Evolutionary conservation across 768 basidiomycete genomes (phyloP), one percentile per base, ranked within the genome.

Genomic region (Porpolomopsis calyptriformis): DNA sequence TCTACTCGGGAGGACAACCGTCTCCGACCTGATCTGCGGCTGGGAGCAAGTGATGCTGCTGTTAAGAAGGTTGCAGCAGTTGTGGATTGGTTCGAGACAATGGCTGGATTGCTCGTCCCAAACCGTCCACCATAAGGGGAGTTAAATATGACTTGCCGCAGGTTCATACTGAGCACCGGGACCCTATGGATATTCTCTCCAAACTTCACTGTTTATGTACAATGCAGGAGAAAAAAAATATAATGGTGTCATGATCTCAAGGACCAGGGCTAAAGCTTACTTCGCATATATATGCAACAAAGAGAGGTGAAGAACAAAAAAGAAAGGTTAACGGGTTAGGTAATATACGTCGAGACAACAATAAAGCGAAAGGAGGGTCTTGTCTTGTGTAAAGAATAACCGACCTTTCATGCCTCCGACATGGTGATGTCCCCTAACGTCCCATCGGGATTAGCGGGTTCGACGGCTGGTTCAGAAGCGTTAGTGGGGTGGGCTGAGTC

Each of bases 81-180:
- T 24, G 84, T 78, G 2, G 55, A 56, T 4, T 89, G 86, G 86
- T 82, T 89, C 48, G 76, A 86, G 59, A 57, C 56, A n/a, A 78
- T 82, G 67, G 82, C 83, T 3, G 85, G 85, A 0, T 62, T 85
- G 51, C 31, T n/a, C 16, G n/a, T 14, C 22, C n/a, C n/a, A n/a
- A n/a, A n/a, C n/a, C n/a, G n/a, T n/a, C n/a, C n/a, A n/a, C n/a
- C n/a, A n/a, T n/a, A n/a, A n/a, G n/a, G n/a, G n/a, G n/a, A n/a
- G n/a, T n/a, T n/a, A n/a, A n/a, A n/a, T n/a, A n/a, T n/a, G n/a
- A n/a, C n/a, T n/a, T n/a, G n/a, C n/a, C n/a, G n/a, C n/a, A n/a
- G n/a, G n/a, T n/a, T n/a, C n/a, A n/a, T n/a, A n/a, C n/a, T n/a
- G n/a, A n/a, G n/a, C n/a, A n/a, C n/a, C n/a, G n/a, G n/a, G n/a